phyloP scores from a whole-genome alignment of 2,329 filamentous ascomycete species.

The Colletotrichum sp. region DNA sequence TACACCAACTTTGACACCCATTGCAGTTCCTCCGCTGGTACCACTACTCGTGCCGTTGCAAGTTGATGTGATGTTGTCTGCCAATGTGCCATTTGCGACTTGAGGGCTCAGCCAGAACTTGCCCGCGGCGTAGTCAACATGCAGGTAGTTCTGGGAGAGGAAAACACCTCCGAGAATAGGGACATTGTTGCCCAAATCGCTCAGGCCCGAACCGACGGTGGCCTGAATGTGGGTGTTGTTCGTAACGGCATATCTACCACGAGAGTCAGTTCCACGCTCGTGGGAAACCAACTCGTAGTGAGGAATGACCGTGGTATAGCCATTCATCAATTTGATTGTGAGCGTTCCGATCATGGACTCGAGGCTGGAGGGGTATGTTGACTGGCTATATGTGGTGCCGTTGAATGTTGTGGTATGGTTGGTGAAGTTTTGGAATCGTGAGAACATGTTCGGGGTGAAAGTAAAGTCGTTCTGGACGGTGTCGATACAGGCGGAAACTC shows the following conservation, averaged over 20 bases:
- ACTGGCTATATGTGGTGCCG: background rate
- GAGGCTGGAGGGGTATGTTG: background rate
- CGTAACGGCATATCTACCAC: conserved; percentile 13
- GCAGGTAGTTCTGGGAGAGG: conserved; percentile 22
- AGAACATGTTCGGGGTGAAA: conserved; percentile 19
- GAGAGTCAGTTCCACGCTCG: conserved; percentile 19
- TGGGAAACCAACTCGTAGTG: conserved; percentile 21
- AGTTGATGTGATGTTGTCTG: conserved; percentile 6
- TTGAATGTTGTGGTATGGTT: background rate
- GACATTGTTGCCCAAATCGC: conserved; percentile 20
- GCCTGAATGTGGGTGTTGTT: conserved; percentile 16
- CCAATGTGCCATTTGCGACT: conserved; percentile 10
- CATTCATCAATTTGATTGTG: conserved; percentile 20
- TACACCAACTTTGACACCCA: conserved; percentile 5
- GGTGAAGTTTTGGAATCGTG: conserved; percentile 1
- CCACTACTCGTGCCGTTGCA: background rate
- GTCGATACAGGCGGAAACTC: conserved; percentile 22
- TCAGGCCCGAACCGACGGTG: conserved; percentile 4
- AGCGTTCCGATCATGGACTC: conserved; percentile 16
- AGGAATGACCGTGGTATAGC: conserved; percentile 22
- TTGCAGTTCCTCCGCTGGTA: background rate
- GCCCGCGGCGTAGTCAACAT: conserved; percentile 14
- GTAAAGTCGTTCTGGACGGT: conserved; percentile 22
- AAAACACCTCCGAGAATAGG: conserved; percentile 20
- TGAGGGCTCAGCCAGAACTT: conserved; percentile 23